phyloP scores from a whole-genome alignment of 441 rosid species.

The Rhodomyrtus psidioides region DNA sequence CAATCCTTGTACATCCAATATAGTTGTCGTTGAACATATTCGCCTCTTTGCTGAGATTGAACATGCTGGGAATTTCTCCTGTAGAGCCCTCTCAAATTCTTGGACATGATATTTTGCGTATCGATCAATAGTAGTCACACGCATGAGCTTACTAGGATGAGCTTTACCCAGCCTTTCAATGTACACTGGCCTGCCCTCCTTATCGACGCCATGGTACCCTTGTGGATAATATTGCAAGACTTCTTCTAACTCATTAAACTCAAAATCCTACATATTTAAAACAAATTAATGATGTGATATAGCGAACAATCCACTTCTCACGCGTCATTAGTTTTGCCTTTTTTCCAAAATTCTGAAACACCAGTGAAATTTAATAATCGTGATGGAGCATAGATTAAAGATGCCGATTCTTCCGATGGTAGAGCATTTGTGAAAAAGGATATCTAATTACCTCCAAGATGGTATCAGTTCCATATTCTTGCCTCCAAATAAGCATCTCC shows the following conservation, averaged over 20 bases:
- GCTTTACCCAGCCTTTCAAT: conserved; percentile 95
- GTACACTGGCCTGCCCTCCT: conserved; percentile 93
- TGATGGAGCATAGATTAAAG: background rate
- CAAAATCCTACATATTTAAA: conserved; percentile 53
- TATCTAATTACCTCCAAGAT: conserved; percentile 53
- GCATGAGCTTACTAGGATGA: conserved; percentile 82
- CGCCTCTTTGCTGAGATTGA: conserved; percentile 81
- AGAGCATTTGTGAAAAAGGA: background rate
- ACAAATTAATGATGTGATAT: background rate
- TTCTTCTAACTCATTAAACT: conserved; percentile 85
- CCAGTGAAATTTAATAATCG: background rate
- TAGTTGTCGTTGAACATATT: conserved; percentile 74
- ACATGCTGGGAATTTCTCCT: conserved; percentile 90
- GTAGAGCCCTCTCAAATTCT: conserved; percentile 86
- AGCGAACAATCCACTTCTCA: background rate
- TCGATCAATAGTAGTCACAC: conserved; percentile 65
- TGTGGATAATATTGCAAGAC: conserved; percentile 92
- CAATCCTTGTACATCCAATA: conserved; percentile 91
- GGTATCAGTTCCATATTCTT: conserved; percentile 81
- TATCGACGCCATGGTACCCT: conserved; percentile 96
- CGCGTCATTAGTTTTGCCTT: background rate
- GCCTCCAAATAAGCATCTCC: conserved; percentile 96
- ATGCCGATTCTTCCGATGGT: background rate
- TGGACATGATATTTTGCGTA: conserved; percentile 92
- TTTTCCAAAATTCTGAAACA: background rate